Base-by-base conservation (phyloP, 352 stramenopile genomes). In the Elongisporangium undulatum region DNA sequence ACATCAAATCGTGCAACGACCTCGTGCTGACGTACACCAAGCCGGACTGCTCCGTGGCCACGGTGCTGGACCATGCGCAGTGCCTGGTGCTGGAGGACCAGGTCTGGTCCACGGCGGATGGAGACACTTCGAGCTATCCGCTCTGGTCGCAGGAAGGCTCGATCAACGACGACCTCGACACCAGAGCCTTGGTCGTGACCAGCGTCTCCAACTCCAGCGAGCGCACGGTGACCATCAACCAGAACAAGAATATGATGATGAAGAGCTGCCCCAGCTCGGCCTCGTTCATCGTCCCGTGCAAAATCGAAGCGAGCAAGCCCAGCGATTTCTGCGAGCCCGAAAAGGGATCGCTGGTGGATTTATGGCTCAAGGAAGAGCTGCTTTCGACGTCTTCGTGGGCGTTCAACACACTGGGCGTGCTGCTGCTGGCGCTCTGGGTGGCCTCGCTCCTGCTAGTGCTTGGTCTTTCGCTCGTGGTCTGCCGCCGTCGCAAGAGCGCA, bases 211-310 rank as follows among this genome's bases (percentile, higher is more conserved):
- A 54, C 4, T 12, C 38, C 24, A 59, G 21, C 20, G 62, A 63
- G n/a, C 39, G 68, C 13, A 52, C 81, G 19, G 82, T 78, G 62
- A 82, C 71, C 20, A 83, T 87, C 53, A 75, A 80, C 58, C 75
- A 87, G 55, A 54, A 66, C 2, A 51, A 64, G n/a, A 55, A 45
- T 7, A 29, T 68, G 8, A 48, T 65, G 4, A 57, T 58, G 2
- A 52, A 63, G 23, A 65, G 63, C 54, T 87, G 77, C 21, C 68
- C 77, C 5, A 22, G 22, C 1, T 61, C 68, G 17, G 48, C 71
- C 2, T 70, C 68, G 26, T 87, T 85, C 62, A 71, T 77, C n/a
- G 68, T 78, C 1, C 77, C 77, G 1, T 87, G 77, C 51, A 63
- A 66, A 17, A 58, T 67, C 21, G 48, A 63, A 20, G 38, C 50